Conservation (phyloP, 805 yeast species). For the Myxozyma vanderwaltii region DNA sequence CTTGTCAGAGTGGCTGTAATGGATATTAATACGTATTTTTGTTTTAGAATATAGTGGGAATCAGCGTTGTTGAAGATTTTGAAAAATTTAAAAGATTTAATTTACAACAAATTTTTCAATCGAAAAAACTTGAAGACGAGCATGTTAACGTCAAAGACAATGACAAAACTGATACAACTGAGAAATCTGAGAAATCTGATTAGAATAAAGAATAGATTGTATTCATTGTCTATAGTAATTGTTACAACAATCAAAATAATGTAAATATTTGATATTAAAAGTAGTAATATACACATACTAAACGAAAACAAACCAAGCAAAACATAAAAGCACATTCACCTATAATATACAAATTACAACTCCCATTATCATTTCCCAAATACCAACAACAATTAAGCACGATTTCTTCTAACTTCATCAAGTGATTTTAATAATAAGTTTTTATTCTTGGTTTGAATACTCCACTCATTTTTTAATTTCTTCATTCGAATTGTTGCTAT, state of each 20-base stretch:
- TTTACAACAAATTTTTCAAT: slow-evolving; percentile 68
- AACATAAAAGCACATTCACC: background rate
- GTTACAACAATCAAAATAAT: too few relatives aligned
- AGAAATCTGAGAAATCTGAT: background rate
- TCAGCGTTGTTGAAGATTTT: slow-evolving; percentile 71
- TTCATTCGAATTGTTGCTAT: slow-evolving; percentile 40
- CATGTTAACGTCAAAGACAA: background rate
- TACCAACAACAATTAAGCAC: background rate
- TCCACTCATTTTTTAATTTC: slow-evolving; percentile 32
- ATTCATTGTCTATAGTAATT: too few relatives aligned
- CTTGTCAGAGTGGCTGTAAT: too few relatives aligned
- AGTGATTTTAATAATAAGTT: background rate
- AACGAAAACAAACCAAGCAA: background rate
- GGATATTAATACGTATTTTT: too few relatives aligned
- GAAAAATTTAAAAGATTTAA: slow-evolving; percentile 68
- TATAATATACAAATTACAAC: background rate
- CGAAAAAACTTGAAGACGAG: slow-evolving; percentile 6
- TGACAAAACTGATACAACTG: background rate
- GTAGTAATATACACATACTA: too few relatives aligned
- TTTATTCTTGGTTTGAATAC: slow-evolving; percentile 2
- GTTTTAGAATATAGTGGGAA: slow-evolving; percentile 68
- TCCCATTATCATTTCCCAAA: background rate
- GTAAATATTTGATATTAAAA: too few relatives aligned
- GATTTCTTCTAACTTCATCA: background rate
- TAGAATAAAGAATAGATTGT: too few relatives aligned